phyloP scores from a whole-genome alignment of 2,329 filamentous ascomycete species.

The Arthrobotrys sphaeroides region DNA sequence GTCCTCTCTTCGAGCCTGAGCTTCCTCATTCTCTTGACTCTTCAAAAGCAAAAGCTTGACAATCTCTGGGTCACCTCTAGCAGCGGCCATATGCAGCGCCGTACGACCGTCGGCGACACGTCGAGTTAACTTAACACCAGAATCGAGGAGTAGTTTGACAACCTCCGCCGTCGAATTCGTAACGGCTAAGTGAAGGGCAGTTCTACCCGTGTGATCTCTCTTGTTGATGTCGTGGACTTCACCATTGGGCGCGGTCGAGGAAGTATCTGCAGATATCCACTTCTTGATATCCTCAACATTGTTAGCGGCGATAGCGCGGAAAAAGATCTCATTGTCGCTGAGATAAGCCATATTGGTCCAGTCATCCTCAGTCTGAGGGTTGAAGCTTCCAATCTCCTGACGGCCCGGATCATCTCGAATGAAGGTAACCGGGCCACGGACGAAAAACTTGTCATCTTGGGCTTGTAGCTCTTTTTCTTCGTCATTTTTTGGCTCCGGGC shows the following conservation, averaged over 20 bases:
- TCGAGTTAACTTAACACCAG: slow-evolving; percentile 76
- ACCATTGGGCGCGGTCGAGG: too few species aligned
- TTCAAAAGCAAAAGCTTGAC: slow-evolving; percentile 76
- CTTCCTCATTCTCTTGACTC: slow-evolving; percentile 77
- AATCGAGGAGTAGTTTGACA: slow-evolving; percentile 75
- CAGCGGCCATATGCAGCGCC: slow-evolving; percentile 79
- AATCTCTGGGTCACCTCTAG: slow-evolving; percentile 74
- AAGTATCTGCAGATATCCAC: slow-evolving; percentile 71
- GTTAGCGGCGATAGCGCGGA: slow-evolving; percentile 80
- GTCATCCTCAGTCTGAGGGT: slow-evolving; percentile 27
- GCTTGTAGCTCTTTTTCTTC: slow-evolving; percentile 77
- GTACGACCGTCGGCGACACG: slow-evolving; percentile 81
- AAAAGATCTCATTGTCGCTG: slow-evolving; percentile 78
- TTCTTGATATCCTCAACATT: slow-evolving; percentile 75
- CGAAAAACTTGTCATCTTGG: slow-evolving; percentile 77
- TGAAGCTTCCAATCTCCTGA: slow-evolving; percentile 70
- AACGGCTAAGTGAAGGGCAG: slow-evolving; percentile 79
- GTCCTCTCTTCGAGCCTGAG: slow-evolving; percentile 64
- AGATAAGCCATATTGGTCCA: slow-evolving; percentile 79
- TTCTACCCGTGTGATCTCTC: slow-evolving; percentile 78
- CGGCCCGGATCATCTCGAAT: slow-evolving; percentile 82
- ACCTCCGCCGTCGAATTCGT: slow-evolving; percentile 73
- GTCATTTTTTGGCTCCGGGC: slow-evolving; percentile 69
- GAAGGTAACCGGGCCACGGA: slow-evolving; percentile 70
- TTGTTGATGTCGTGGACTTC: slow-evolving; percentile 73